Percentiles rank a stretch among this genome's conserved stretches.
Evolutionary conservation across 176 grass and related monocot genomes (phyloP).

Genomic region (Poa annua): DNA sequence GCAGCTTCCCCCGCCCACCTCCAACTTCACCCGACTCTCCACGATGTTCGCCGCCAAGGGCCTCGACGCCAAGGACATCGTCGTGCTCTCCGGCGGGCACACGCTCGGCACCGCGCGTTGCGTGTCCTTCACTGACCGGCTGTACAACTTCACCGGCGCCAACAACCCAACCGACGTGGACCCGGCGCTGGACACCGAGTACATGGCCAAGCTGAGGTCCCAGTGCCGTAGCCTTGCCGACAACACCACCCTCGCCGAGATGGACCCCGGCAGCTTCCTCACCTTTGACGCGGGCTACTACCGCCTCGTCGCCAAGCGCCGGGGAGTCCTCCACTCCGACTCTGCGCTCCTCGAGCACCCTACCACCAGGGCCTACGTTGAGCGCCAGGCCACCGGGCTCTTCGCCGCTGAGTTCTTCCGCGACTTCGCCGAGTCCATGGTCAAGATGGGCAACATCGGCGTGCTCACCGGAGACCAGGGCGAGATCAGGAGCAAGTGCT

Average conservation of each 20-base stretch:
- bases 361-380: constrained; percentile 58
- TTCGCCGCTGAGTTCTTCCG: constrained; percentile 56
- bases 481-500: constrained; percentile 72
- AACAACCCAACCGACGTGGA: constrained; percentile 64
- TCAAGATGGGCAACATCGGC: constrained; percentile 57
- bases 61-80: constrained; percentile 62
- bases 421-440: constrained; percentile 64
- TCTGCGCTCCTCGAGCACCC: constrained; percentile 57
- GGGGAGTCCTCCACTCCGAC: constrained; percentile 77
- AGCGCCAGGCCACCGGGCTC: constrained; percentile 51
- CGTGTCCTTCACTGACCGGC: constrained; percentile 47
- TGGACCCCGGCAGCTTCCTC: constrained; percentile 86
- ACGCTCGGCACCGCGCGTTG: constrained; percentile 80
- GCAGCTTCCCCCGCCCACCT: constrained; percentile 60
- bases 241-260: constrained; percentile 64
- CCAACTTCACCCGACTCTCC: constrained; percentile 60
- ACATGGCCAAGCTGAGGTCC: constrained; percentile 43
- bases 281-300: constrained; percentile 87
- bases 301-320: constrained; percentile 50
- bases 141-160: constrained; percentile 83
- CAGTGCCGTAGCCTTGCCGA: constrained; percentile 65
- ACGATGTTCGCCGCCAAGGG: constrained; percentile 55
- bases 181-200: constrained; percentile 53
- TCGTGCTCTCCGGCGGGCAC: constrained; percentile 85
- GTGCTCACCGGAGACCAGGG: constrained; percentile 61